Percentiles rank a stretch among this genome's conserved stretches.
Conservation (phyloP, 768 basidiomycete species). For the Lactifluus volemus region DNA sequence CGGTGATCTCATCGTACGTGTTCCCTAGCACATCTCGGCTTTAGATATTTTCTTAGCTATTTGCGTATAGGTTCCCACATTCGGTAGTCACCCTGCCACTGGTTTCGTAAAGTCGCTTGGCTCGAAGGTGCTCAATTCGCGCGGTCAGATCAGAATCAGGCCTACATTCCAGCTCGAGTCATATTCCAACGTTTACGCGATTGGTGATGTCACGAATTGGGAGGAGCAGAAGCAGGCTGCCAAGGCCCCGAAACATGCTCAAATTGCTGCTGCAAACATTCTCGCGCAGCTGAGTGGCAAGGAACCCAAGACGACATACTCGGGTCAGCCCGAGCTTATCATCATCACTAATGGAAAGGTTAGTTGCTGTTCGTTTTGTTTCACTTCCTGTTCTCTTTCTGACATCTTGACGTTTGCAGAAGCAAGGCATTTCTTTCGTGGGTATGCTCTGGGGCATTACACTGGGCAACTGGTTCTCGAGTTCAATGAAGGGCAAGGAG, state of each 20-base stretch:
- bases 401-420: neutral
- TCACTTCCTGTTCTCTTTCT: neutral
- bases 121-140: slow-evolving; percentile 26
- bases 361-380: neutral
- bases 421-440: slow-evolving; percentile 3
- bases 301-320: slow-evolving; percentile 34
- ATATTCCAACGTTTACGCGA: slow-evolving; percentile 51
- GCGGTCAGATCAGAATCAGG: slow-evolving; percentile 41
- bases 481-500: slow-evolving; percentile 13
- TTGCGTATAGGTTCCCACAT: slow-evolving; percentile 24
- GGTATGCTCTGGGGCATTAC: slow-evolving; percentile 16
- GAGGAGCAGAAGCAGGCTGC: slow-evolving; percentile 51
- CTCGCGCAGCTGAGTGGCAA: no score
- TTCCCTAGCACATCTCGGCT: neutral
- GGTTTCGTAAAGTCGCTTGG: slow-evolving; percentile 42
- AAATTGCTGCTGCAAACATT: no score
- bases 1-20: slow-evolving; percentile 44
- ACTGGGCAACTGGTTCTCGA: slow-evolving; percentile 16
- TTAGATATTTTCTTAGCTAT: neutral
- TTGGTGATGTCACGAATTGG: slow-evolving; percentile 58
- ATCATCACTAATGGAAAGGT: slow-evolving; percentile 23
- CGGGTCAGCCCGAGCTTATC: slow-evolving; percentile 44
- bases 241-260: slow-evolving; percentile 30
- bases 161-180: slow-evolving; percentile 48
- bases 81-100: slow-evolving; percentile 40